Base-by-base conservation (phyloP, 2,329 filamentous ascomycete species). In the Fusarium chlamydosporum region DNA sequence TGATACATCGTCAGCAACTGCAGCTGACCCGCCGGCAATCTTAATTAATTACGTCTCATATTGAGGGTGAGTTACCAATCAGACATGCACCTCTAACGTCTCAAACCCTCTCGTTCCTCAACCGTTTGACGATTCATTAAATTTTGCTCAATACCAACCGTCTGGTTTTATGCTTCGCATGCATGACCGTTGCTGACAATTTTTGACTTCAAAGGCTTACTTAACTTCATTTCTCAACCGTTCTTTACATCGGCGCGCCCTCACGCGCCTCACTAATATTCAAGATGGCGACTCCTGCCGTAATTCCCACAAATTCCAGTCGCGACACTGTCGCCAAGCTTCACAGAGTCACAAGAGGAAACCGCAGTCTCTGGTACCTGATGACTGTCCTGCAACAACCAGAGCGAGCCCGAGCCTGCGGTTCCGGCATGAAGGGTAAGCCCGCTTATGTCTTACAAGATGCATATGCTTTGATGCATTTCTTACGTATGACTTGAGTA, bases 361-460 rank as follows among this genome's bases (percentile, higher is more conserved):
- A 92, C 66, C 89, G 92, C 72, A 89, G 85, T 67, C 86, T 97
- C 71, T 93, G 89, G 76, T 98, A 98, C 80, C 85, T 87, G 69
- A 84, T 98, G 79, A 89, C 88, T 62, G 94, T 98, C 57, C 90
- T 97, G 74, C 96, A 99, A 81, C 93, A 98, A 79, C 96, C 96
- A 20, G 92, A 97, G 82, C 92, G 94, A 75, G 95, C 96, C 50
- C 88, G 96, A 83, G 96, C 96, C 56, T 99, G 96, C 79, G 96
- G 96, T 75, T 94, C 94, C 56, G 96, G 96, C 63, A 93, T 93
- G 55, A 98, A 98, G 83, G 97, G 93, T 97, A 85, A 81, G 91
- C 73, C 40, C 34, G 40, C 41, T 59, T 18, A 37, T 12, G 7
- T 6, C 37, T 33, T 31, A n/a, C 35, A 52, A 13, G 48, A 48